Evolutionary conservation across 306 rosid species (phyloP), one percentile per base, ranked within the genome.

Genomic region (Acmispon strigosus): DNA sequence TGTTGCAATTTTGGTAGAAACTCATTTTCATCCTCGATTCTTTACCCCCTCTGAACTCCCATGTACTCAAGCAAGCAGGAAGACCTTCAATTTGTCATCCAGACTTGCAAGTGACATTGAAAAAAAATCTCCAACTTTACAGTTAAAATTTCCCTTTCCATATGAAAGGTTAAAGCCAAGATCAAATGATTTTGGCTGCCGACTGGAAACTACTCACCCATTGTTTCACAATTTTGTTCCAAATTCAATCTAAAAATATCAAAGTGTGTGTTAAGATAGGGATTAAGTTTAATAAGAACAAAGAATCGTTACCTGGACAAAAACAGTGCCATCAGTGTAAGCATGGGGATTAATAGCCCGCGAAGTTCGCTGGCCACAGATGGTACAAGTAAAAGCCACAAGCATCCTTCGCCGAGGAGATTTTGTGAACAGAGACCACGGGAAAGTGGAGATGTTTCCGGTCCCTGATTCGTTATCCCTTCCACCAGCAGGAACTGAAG

Each of bases 281-380:
- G 59, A 20, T 17, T 47, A 29, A 18, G 48, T 13, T 47, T 37
- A 62, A 62, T 42, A 27, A 43, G 24, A 44, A 16, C 13, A n/a
- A 37, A 9, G 44, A 56, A 58, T 16, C 1, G 42, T 73, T 80
- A 94, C 97, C 97, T 94, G 97, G 50, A 94, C 97, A 77, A 94
- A 94, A 73, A 94, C 99, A 61, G 99, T 94, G 70, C 99, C 99
- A 82, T 94, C 97, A 7, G 95, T 86, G 81, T 91, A 94, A 36
- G 99, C 99, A 84, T 91, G 99, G 32, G 96, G 99, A 74, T 91
- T 94, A 52, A 91, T 91, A 12, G 97, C 99, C 10, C 99, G 85
- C 0, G 96, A 91, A 22, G 99, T 94, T 77, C 99, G 78, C 85
- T 94, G 99, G 72, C 90, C 84, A 54, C 99, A 94, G n/a, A 94